These are phyloP conservation scores for Talaromyces sp. DNA, from an alignment of 2,329 filamentous ascomycete species.

Conservation along the genomic window DNA sequence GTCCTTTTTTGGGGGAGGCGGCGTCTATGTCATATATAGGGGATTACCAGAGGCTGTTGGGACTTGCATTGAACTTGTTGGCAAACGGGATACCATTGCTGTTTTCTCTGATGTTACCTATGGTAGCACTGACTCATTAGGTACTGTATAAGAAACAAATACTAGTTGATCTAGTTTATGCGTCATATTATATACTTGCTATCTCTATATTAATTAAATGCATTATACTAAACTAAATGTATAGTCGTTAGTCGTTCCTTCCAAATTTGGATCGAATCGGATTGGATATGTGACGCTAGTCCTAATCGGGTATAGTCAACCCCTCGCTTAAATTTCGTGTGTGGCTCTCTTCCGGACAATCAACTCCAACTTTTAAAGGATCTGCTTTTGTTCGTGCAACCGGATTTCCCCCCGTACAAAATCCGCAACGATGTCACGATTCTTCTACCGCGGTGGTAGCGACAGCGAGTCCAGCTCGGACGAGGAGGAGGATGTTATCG, in stretches of 20 bases:
- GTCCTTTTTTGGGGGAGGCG: not conserved
- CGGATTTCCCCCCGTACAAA: constrained; percentile 19
- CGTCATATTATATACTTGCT: too few relatives aligned
- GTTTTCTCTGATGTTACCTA: not conserved
- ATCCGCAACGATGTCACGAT: constrained; percentile 79
- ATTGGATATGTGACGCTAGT: constrained; percentile 12
- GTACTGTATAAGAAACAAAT: not conserved
- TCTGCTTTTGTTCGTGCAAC: constrained; percentile 23
- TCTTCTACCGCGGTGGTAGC: constrained; percentile 95
- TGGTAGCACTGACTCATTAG: not conserved
- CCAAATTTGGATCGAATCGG: not conserved
- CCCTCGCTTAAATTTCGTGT: constrained; percentile 52
- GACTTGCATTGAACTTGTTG: not conserved
- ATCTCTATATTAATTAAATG: too few relatives aligned
- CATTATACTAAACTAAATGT: too few relatives aligned
- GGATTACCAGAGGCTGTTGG: not conserved
- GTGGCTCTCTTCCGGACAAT: constrained; percentile 35
- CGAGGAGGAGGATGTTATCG: constrained; percentile 87
- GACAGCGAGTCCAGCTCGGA: constrained; percentile 93
- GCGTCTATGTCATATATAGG: not conserved
- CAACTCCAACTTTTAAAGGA: constrained; percentile 30
- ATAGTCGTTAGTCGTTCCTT: too few relatives aligned
- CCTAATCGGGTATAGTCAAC: constrained; percentile 40
- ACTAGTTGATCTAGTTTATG: not conserved
- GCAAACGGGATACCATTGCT: not conserved